Conservation (phyloP, 2,329 filamentous ascomycete species). For the Colletotrichum siamense region DNA sequence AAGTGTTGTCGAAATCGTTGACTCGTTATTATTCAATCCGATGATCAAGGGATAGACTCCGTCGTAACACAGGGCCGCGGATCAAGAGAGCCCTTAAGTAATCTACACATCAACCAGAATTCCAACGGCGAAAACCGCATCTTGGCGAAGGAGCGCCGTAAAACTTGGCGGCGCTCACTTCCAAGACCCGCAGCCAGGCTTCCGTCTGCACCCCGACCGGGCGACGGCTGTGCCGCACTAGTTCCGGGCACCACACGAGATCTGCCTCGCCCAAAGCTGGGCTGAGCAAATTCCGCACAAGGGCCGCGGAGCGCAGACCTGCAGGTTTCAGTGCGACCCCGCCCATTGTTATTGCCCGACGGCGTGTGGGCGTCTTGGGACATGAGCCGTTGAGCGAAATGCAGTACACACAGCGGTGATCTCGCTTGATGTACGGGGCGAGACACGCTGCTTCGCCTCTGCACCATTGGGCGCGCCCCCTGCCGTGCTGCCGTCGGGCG, state of each 20-base stretch:
- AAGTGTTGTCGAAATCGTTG: neutral
- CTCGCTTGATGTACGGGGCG: neutral
- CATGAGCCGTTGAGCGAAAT: neutral
- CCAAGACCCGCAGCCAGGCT: neutral
- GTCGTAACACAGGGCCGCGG: neutral
- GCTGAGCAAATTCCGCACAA: neutral
- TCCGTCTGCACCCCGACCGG: neutral
- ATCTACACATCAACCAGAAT: neutral
- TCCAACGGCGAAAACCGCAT: neutral
- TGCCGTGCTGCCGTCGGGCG: neutral
- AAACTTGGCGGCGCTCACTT: neutral
- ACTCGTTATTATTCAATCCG: neutral
- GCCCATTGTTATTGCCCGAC: neutral
- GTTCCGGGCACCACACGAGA: neutral
- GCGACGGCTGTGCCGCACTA: conserved; percentile 5
- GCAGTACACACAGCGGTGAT: neutral
- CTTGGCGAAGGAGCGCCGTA: neutral
- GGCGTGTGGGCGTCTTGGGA: neutral
- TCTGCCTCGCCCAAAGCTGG: neutral
- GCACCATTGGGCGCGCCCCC: neutral
- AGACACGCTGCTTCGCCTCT: neutral
- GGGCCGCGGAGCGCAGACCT: neutral
- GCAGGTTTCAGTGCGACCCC: neutral
- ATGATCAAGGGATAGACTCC: neutral
- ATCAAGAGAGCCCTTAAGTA: neutral